Base-by-base conservation (phyloP, 805 yeast species). In the Candida sphagnicola region DNA sequence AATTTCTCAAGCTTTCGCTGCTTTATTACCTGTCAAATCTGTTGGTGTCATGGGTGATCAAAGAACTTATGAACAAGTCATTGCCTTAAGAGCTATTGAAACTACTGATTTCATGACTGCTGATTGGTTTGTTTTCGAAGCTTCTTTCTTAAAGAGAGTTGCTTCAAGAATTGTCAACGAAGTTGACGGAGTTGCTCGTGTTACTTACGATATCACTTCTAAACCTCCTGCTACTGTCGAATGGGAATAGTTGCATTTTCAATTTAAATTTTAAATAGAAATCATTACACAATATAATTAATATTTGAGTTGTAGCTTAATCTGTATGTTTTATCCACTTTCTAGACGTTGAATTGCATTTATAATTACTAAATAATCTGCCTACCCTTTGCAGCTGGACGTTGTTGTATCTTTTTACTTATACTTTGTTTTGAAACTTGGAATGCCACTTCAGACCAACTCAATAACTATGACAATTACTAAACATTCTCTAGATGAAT, bases 1-100 rank as follows among this genome's bases (percentile, higher is more conserved):
- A 58, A 93, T 93, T 52, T 85, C 97, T 33, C 99, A 93, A 72
- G 99, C 99, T 14, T 93, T 93, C 61, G 99, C 99, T 42, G 89
- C 95, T 49, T 75, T 93, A 54, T 75, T 93, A 58, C 99, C 99
- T 13, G 99, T 93, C 51, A 90, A 89, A 72, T 86, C 97, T 38
- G 99, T 93, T 41, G 99, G 99, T 73, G 99, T 93, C 49, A 87
- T 88, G 96, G 99, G 99, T 61, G 99, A 93, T 69, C 95, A 93
- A 75, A 85, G 99, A 74, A 88, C 97, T 44, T 93, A 93, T 62
- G 99, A 93, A 66, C 99, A 93, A 73, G 99, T 93, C 47, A 93
- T 93, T 72, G 99, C 99, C 35, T 78, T 93, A 61, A 85, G 99
- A 71, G 99, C 99, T 51, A 88, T 93, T 55, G 97, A 90, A 73